Conservation (phyloP, 106 monocot genomes). For the Platanthera guangdongensis region DNA sequence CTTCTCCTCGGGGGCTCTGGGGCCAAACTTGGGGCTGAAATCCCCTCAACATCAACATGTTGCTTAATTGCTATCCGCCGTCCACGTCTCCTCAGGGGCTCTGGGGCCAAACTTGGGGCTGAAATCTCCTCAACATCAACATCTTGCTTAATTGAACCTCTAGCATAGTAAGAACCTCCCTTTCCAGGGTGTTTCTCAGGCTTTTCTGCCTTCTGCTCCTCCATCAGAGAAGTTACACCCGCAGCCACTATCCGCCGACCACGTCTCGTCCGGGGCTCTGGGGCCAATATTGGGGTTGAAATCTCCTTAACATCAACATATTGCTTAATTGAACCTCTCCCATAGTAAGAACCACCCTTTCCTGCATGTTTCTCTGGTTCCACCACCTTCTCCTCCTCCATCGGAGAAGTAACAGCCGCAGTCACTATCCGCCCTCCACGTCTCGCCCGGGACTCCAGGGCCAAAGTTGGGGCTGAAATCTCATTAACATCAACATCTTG, state of each 20-base stretch:
- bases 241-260: neutral
- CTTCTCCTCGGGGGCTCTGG: neutral
- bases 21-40: neutral
- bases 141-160: too few relatives aligned
- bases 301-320: conserved; percentile 6
- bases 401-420: neutral
- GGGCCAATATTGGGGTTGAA: neutral
- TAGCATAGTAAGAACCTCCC: too few relatives aligned
- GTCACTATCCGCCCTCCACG: neutral
- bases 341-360: too few relatives aligned
- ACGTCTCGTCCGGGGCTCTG: neutral
- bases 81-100: neutral
- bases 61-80: neutral
- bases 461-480: conserved; percentile 11
- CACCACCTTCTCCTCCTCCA: neutral
- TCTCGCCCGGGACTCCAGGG: neutral
- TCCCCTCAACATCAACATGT: neutral
- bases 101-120: neutral
- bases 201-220: neutral
- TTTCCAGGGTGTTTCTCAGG: too few relatives aligned
- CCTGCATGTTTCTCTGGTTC: too few relatives aligned
- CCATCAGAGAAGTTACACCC: neutral
- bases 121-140: conserved; percentile 8
- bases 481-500: too few relatives aligned
- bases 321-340: too few relatives aligned